Evolutionary conservation across 352 stramenopile genomes (phyloP), one percentile per base, ranked within the genome.

Genomic region (Achlya hypogyna): DNA sequence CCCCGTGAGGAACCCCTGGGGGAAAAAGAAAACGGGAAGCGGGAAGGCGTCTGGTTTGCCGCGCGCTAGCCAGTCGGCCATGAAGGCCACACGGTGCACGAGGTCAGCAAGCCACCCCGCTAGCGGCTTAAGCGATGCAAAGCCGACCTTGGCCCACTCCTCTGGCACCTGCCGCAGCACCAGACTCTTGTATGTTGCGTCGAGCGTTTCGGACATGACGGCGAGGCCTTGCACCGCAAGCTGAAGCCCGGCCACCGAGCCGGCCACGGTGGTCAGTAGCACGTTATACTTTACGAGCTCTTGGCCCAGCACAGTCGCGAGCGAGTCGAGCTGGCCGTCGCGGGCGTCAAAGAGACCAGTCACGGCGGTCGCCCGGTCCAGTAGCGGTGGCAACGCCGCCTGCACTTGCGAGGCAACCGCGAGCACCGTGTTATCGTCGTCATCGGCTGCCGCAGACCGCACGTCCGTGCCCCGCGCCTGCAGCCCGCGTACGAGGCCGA

Each of bases 1-100:
- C 23, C 78, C 84, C 3, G 85, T 94, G 54, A 94, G 88, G 42
- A 94, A 77, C 0, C 82, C 82, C 27, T 92, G 82, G 0, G 85
- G 82, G 29, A 89, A 94, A 34, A 72, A 79, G 43, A 94, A 91
- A 6, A 85, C 73, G 4, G 84, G 75, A 18, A 93, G 62, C 4
- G 79, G 82, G 40, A 85, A 90, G 58, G 74, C 64, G 27, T 34
- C 51, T 10, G 65, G 71, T 34, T 62, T 23, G 25, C 77, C 77
- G 20, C 70, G 51, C 1, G 51, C 20, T 10, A 65, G 64, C 85
- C 85, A 94, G 14, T 71, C 45, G 34, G 80, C 70, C 5, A 93
- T 72, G 62, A 91, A 92, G 5, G 76, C 65, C 60, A 74, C 76
- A 1, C 82, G 79, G 42, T 78, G 76, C 6, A 82, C 67, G 18